These are phyloP conservation scores for Neurospora sp. DNA, from an alignment of 495 filamentous ascomycete genomes.

Conservation along the genomic window DNA sequence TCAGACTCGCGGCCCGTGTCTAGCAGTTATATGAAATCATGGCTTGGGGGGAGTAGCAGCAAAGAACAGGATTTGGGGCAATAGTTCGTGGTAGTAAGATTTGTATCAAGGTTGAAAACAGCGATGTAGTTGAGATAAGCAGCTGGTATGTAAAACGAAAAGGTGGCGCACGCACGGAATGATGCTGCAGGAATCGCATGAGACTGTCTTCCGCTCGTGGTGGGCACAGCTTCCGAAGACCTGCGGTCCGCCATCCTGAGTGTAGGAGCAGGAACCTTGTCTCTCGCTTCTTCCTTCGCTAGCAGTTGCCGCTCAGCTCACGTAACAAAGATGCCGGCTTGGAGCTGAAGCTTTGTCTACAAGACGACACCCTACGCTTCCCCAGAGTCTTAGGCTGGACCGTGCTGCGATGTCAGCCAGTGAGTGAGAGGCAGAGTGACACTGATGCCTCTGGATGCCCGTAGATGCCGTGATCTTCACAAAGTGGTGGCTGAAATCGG, in stretches of 20 bases:
- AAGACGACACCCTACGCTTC: neutral
- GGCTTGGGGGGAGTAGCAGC: neutral
- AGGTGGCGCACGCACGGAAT: slow-evolving; percentile 32
- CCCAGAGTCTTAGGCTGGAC: neutral
- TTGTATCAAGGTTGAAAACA: neutral
- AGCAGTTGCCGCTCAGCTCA: neutral
- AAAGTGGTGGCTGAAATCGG: neutral
- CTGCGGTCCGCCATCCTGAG: slow-evolving; percentile 22
- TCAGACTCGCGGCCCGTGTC: slow-evolving; percentile 5
- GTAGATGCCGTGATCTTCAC: neutral
- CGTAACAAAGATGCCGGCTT: neutral
- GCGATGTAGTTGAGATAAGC: slow-evolving; percentile 7
- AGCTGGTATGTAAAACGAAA: slow-evolving; percentile 8
- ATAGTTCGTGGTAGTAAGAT: neutral
- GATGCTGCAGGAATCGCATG: slow-evolving; percentile 36
- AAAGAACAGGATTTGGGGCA: neutral
- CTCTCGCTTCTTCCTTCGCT: neutral
- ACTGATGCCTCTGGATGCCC: neutral
- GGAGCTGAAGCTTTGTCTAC: neutral
- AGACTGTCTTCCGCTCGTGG: slow-evolving; percentile 23
- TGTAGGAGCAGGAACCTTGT: neutral
- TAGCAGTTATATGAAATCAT: neutral
- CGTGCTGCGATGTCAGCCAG: neutral
- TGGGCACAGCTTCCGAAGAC: slow-evolving; percentile 26
- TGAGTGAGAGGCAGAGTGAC: neutral